Percentiles rank a stretch among this genome's conserved stretches.
Evolutionary conservation across 768 basidiomycete species (phyloP).

Genomic region (Tricholoma matsutake): DNA sequence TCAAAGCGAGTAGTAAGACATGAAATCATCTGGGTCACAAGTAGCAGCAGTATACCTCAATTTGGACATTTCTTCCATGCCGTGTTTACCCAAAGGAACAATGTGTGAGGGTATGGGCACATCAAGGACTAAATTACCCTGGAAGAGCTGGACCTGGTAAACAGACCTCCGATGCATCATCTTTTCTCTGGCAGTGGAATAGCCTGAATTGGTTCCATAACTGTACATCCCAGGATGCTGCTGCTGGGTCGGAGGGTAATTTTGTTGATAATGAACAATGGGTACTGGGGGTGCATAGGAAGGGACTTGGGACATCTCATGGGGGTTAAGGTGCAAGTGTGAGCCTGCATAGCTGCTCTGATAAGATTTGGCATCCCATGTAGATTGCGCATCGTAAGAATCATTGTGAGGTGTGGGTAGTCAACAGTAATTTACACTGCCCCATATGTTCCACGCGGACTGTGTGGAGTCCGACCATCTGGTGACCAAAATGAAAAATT

Average conservation of each 20-base stretch:
- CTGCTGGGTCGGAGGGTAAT: constrained; percentile 60
- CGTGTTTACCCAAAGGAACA: constrained; percentile 59
- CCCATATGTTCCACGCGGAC: too few relatives aligned
- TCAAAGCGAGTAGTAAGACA: constrained; percentile 73
- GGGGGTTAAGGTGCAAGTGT: constrained; percentile 67
- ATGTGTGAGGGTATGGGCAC: constrained; percentile 78
- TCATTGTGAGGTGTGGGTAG: constrained; percentile 42
- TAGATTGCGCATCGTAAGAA: constrained; percentile 36
- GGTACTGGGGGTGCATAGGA: constrained; percentile 50
- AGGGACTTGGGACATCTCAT: constrained; percentile 54
- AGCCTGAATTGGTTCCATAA: constrained; percentile 51
- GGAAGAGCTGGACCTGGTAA: constrained; percentile 72
- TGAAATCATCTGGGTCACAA: constrained; percentile 88
- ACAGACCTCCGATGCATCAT: constrained; percentile 80
- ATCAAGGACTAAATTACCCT: constrained; percentile 85
- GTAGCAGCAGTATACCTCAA: constrained; percentile 89
- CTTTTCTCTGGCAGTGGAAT: constrained; percentile 69
- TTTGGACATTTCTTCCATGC: constrained; percentile 74
- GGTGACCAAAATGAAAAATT: too few relatives aligned
- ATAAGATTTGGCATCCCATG: constrained; percentile 58
- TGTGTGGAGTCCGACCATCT: too few relatives aligned
- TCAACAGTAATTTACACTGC: too few relatives aligned
- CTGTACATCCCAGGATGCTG: constrained; percentile 46
- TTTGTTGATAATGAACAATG: constrained; percentile 46
- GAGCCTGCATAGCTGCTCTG: constrained; percentile 67